Conservation (phyloP, 2,329 filamentous ascomycete species). For the Botrytis paeoniae region DNA sequence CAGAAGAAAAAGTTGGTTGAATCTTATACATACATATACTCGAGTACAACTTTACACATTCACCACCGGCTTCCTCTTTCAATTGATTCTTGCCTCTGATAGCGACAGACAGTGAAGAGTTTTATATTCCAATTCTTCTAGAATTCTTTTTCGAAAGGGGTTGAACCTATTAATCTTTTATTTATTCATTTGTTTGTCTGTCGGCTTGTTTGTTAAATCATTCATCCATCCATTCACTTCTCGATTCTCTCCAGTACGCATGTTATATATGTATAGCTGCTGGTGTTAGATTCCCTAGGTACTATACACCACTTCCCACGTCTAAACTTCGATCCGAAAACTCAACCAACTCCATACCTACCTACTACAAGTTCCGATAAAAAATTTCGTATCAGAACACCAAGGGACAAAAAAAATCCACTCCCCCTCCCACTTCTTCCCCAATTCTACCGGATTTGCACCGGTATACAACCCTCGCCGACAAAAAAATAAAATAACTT, state of each 20-base stretch:
- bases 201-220: neutral
- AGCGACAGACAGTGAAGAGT: neutral
- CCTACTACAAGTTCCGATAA: neutral
- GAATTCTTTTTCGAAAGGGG: neutral
- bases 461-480: constrained; percentile 15
- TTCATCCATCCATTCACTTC: neutral
- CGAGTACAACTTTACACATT: neutral
- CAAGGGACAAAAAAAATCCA: neutral
- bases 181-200: neutral
- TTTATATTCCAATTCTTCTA: neutral
- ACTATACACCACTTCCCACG: neutral
- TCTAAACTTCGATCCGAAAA: constrained; percentile 3
- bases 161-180: neutral
- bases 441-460: constrained; percentile 18
- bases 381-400: neutral
- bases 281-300: neutral
- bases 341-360: neutral
- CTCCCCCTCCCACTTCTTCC: neutral
- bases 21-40: neutral
- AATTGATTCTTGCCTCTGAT: neutral
- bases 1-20: neutral
- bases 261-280: neutral
- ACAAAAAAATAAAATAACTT: neutral
- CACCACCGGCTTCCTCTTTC: neutral
- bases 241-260: neutral